These are phyloP conservation scores for Kondoa subrosea DNA, from an alignment of 768 basidiomycete genomes.

Conservation along the genomic window DNA sequence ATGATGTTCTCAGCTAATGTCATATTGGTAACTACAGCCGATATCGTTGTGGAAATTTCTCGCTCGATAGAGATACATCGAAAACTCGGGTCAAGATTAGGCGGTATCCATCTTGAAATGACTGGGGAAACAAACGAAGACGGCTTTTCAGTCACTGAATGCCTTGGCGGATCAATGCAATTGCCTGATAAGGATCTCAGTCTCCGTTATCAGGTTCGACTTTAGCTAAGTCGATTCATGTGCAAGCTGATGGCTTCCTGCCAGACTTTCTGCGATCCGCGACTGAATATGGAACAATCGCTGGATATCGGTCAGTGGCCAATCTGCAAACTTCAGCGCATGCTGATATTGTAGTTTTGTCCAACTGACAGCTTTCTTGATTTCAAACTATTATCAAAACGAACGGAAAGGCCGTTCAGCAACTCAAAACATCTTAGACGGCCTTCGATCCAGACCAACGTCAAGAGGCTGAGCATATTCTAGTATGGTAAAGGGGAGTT, in stretches of 20 bases:
- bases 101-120: conserved; percentile 71
- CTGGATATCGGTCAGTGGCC: conserved; percentile 8
- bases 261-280: conserved; percentile 88
- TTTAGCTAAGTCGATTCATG: no score
- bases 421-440: conserved; percentile 14
- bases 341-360: not conserved
- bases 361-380: conserved; percentile 64
- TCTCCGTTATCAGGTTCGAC: no score
- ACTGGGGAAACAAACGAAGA: conserved; percentile 81
- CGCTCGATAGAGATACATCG: conserved; percentile 66
- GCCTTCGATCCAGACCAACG: conserved; percentile 13
- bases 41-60: conserved; percentile 70
- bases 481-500: not conserved
- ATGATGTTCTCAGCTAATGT: conserved; percentile 14
- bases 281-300: conserved; percentile 51
- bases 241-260: no score
- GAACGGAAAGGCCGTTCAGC: conserved; percentile 34
- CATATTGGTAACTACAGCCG: conserved; percentile 19
- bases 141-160: conserved; percentile 90
- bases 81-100: conserved; percentile 53
- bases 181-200: conserved; percentile 71
- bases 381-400: conserved; percentile 63
- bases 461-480: not conserved
- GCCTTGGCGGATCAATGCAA: conserved; percentile 91
- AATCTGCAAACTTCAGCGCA: not conserved